Base-by-base conservation (phyloP, 2,329 filamentous ascomycete genomes). In the Aspergillus sergii region DNA sequence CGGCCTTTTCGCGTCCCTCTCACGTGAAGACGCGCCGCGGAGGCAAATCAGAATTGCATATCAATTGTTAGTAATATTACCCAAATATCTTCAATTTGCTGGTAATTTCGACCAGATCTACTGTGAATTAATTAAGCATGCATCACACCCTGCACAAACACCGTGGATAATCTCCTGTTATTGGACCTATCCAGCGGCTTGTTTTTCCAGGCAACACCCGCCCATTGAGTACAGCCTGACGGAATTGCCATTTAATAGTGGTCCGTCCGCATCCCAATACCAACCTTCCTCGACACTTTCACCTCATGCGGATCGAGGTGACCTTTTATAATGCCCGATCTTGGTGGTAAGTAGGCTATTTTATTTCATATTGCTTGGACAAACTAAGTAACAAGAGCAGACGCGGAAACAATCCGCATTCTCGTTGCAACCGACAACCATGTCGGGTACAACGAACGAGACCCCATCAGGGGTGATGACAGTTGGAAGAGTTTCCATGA, bases 401-500 rank as follows among this genome's bases (percentile, higher is more conserved):
- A 82, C 58, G 79, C 91, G 70, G 93, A 99, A 80, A 96, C 93
- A 0, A 97, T 99, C 73, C 92, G 93, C 68, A 95, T 99, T 68
- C 88, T 99, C 43, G 86, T 99, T 64, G 90, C 95, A 45, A 98
- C 94, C 19, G 95, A 99, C 77, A 98, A 96, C 71, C 95, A 99
- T 90, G 95, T 99, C 64, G 95, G 95, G 58, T 98, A 93, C 79
- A 92, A 93, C 74, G 95, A 99, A 80, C 89, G 94, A 71, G 94
- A 99, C 77, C 88, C 92, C 1, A 91, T 95, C 64, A 92, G 95
- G n/a, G 94, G 94, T 68, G 92, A 98, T 76, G 95, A 99, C 78
- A 97, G 93, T 79, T 98, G 94, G 94, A 91, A 89, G 75, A 93
- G 91, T 3, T 99, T 99, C 80, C 91, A 99, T 76, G 95, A 99